Base-by-base conservation (phyloP, 2,329 filamentous ascomycete species). In the Aspergillus puulaauensis region DNA sequence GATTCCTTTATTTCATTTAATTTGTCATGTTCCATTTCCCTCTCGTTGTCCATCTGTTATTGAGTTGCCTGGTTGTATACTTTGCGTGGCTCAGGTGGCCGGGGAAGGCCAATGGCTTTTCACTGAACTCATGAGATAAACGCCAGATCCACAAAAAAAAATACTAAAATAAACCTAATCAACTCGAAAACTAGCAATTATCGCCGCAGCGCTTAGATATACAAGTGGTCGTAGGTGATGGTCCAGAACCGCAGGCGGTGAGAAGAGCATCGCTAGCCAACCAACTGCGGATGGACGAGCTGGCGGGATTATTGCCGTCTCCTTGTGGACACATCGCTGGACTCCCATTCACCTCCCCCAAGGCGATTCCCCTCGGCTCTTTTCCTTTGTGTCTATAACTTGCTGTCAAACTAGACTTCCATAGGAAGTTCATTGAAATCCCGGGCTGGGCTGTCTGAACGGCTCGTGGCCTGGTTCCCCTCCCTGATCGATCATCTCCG, bases 251-350 rank as follows among this genome's bases (percentile, higher is more conserved):
- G 64, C 49, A 68, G 66, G 66, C 66, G 66, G 66, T 68, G 65
- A 67, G 58, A 19, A 23, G 27, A 21, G 48, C 55, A 58, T 64
- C 63, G 61, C 67, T 70, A 70, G 63, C 66, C 66, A 40, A 55
- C 66, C 66, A 40, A 55, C 61, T 69, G 59, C 46, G 66, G 69
- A 68, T 67, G 46, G 45, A 17, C 45, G 45, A 71, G 64, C 66
- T 69, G 68, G 68, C 62, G 67, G 69, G 66, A 65, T 63, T 62
- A 66, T 63, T 56, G 54, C 66, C 67, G 61, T 67, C 64, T 63
- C 62, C 61, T 70, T 70, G 67, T 70, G 68, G 68, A 70, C 68
- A 70, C 68, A 70, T 70, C 63, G 64, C 64, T 65, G 63, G 54
- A 63, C 39, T 45, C 57, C 41, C 47, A 58, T 47, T 45, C 19